Conservation (phyloP, 1,139 yeast species). For the Pichia sp. region DNA sequence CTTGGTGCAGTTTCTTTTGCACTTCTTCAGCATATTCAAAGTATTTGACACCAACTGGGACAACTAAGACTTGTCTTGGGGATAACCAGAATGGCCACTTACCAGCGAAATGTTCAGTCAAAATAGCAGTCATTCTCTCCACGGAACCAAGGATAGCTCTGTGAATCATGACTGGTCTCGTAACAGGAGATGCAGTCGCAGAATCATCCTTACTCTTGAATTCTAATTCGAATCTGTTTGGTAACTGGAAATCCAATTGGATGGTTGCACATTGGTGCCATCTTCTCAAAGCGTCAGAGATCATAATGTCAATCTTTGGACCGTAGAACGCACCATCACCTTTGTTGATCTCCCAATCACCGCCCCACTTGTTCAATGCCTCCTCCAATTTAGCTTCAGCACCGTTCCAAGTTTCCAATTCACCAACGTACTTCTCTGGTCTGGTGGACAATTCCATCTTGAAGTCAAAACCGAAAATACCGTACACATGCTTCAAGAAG, state of each 20-base stretch:
- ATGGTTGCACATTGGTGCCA: conserved; percentile 94
- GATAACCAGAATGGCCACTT: conserved; percentile 99
- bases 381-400: conserved; percentile 71
- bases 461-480: conserved; percentile 70
- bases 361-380: conserved; percentile 55
- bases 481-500: conserved; percentile 71
- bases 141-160: conserved; percentile 97
- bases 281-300: conserved; percentile 76
- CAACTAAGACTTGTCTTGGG: conserved; percentile 91
- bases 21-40: conserved; percentile 81
- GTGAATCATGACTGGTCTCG: conserved; percentile 96
- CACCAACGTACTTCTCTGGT: conserved; percentile 83
- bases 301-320: conserved; percentile 84
- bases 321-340: conserved; percentile 99
- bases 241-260: conserved; percentile 93
- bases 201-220: conserved; percentile 66
- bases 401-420: conserved; percentile 69
- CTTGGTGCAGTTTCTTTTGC: conserved; percentile 56
- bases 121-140: conserved; percentile 96
- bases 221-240: conserved; percentile 76
- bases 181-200: conserved; percentile 18
- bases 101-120: conserved; percentile 95
- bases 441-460: conserved; percentile 79
- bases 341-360: conserved; percentile 69
- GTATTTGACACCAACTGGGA: conserved; percentile 93